Conservation (phyloP, 1,284 basidiomycete genomes). For the Heterobasidion occidentale region DNA sequence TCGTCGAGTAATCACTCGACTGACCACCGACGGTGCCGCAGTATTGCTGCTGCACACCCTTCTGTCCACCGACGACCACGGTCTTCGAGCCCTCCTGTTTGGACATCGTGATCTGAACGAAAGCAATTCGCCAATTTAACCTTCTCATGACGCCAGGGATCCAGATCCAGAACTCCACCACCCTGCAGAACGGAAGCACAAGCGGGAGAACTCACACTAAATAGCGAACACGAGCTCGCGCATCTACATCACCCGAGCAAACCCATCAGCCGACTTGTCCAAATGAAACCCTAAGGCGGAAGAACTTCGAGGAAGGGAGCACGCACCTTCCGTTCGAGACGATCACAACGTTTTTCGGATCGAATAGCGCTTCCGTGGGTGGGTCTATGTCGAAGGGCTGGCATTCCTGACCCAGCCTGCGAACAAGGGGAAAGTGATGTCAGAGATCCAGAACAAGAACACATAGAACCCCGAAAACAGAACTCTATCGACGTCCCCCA, state of each 20-base stretch:
- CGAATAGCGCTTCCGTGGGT: constrained; percentile 41
- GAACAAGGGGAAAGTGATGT: not conserved
- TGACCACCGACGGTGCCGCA: constrained; percentile 57
- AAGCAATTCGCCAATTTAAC: not conserved
- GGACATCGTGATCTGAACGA: constrained; percentile 45
- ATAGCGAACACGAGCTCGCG: constrained; percentile 52
- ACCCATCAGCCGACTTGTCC: not conserved
- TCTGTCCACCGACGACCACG: constrained; percentile 47
- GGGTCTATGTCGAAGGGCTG: constrained; percentile 39
- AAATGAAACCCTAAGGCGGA: not conserved
- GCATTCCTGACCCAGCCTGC: constrained; percentile 49
- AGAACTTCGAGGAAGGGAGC: not conserved
- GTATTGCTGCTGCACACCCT: constrained; percentile 43
- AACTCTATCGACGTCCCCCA: not conserved
- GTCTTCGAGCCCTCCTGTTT: constrained; percentile 50
- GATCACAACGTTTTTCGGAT: constrained; percentile 43
- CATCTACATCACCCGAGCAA: constrained; percentile 17
- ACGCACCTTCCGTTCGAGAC: constrained; percentile 45
- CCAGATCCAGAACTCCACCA: not conserved
- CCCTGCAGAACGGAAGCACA: not conserved
- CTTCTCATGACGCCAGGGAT: not conserved
- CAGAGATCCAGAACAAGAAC: not conserved
- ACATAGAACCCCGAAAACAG: not conserved
- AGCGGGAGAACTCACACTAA: constrained; percentile 32
- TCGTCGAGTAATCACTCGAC: constrained; percentile 43